Base-by-base conservation (phyloP, 345 rosid genomes). In the Euphorbia pulcherrima region DNA sequence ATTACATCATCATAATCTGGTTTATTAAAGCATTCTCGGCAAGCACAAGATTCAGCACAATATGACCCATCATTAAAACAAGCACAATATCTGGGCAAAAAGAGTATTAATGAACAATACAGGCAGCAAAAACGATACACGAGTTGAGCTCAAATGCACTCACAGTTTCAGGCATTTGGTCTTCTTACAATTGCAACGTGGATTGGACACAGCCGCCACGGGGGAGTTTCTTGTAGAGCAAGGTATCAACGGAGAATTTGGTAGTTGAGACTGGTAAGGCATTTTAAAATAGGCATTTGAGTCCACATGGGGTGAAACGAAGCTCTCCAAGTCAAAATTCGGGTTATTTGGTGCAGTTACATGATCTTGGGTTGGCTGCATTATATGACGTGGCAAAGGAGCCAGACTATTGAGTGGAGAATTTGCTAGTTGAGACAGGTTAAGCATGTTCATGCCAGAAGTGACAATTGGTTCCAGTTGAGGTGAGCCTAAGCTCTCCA, bases 11-110 rank as follows among this genome's bases (percentile, higher is more conserved):
- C 79, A 9, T 81, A 73, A 39, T 85, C 87, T 52, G 86, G 90
- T 71, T 78, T 83, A 67, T 88, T 88, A 54, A 73, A 74, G 76
- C 90, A 85, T 23, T 80, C 83, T 68, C 68, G 83, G 74, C 90
- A 88, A 9, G 88, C 65, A 83, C 90, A 85, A 58, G 82, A 71
- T 23, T 74, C 90, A 14, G 75, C 74, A 68, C 87, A 85, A 61
- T 80, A 88, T 57, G 83, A 68, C 67, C 88, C 87, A 2, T 87
- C 86, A 55, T 86, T 87, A 78, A 88, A 85, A 75, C 90, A 88
- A 73, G 85, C 92, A 70, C 88, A 88, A 48, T 84, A 88, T 63
- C 92, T 88, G 87, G 54, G 14, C 59, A 71, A 52, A 44, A 62
- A 71, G 56, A 17, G 8, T 33, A 7, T 17, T 46, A 54, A 17